Percentiles rank a stretch among this genome's conserved stretches.
phyloP scores from a whole-genome alignment of 2,329 filamentous ascomycete species.

The Hypoxylon sp. region DNA sequence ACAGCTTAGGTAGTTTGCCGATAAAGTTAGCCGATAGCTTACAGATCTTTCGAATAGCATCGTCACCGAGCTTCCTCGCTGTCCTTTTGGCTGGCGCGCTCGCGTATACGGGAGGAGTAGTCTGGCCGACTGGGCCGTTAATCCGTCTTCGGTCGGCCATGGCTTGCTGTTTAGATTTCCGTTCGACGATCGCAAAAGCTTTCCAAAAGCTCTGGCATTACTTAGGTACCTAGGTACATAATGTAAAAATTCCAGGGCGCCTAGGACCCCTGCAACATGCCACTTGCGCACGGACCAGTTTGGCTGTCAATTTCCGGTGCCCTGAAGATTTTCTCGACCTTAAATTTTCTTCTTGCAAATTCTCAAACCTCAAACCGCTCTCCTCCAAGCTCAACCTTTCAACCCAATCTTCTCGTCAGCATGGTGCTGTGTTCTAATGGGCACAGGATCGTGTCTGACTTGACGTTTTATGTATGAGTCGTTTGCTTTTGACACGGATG shows the following conservation, averaged over 20 bases:
- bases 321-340: conserved; percentile 30
- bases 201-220: conserved; percentile 23
- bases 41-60: conserved; percentile 89
- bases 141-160: conserved; percentile 91
- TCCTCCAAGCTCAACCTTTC: not conserved
- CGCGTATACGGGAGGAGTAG: conserved; percentile 78
- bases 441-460: too few relatives aligned
- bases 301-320: conserved; percentile 18
- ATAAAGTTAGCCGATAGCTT: conserved; percentile 54
- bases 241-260: conserved; percentile 37
- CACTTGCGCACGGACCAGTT: conserved; percentile 30
- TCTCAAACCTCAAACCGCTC: conserved; percentile 1
- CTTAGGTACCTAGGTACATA: too few relatives aligned
- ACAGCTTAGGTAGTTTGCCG: too few relatives aligned
- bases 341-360: conserved; percentile 24
- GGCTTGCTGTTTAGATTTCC: not conserved
- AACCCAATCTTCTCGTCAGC: not conserved
- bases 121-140: conserved; percentile 86
- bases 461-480: too few relatives aligned
- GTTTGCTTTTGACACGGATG: not conserved
- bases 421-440: not conserved
- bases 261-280: conserved; percentile 1
- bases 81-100: conserved; percentile 56
- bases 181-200: conserved; percentile 21
- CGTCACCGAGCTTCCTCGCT: conserved; percentile 70